Conservation (phyloP, 2,329 filamentous ascomycete species). For the Macrophomina phaseolina region DNA sequence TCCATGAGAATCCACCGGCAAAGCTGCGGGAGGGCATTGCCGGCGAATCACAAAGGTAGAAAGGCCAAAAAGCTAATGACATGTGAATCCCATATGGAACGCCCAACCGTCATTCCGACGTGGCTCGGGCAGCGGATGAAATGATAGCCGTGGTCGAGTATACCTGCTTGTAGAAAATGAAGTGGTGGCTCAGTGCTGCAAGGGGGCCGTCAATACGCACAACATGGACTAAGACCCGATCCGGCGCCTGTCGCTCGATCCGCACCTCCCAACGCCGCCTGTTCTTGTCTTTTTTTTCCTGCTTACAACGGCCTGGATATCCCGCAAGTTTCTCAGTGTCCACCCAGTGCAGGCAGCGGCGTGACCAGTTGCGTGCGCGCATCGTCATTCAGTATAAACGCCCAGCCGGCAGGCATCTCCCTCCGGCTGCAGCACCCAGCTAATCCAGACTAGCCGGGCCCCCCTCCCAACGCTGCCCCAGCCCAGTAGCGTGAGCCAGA, state of each 20-base stretch:
- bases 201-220: slow-evolving; percentile 7
- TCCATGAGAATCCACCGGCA: slow-evolving; percentile 13
- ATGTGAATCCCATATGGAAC: slow-evolving; percentile 18
- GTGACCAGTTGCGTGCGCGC: background rate
- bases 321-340: background rate
- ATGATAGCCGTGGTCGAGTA: slow-evolving; percentile 22
- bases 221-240: slow-evolving; percentile 6
- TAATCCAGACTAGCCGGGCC: slow-evolving; percentile 17
- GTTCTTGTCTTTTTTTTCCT: background rate
- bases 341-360: background rate
- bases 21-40: background rate
- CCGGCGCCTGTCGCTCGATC: slow-evolving; percentile 15
- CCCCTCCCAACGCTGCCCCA: slow-evolving; percentile 7
- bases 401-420: background rate
- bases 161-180: background rate
- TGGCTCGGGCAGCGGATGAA: slow-evolving; percentile 15
- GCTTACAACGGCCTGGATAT: slow-evolving; percentile 11
- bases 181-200: slow-evolving; percentile 21
- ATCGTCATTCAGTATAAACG: background rate
- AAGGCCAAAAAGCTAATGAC: slow-evolving; percentile 21
- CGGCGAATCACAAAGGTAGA: slow-evolving; percentile 24
- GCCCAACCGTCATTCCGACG: slow-evolving; percentile 2
- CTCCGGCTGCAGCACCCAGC: slow-evolving; percentile 5
- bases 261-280: background rate
- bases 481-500: slow-evolving; percentile 23